These are phyloP conservation scores for Amauroascus verrucosus DNA, from an alignment of 2,329 filamentous ascomycete species.

Conservation along the genomic window DNA sequence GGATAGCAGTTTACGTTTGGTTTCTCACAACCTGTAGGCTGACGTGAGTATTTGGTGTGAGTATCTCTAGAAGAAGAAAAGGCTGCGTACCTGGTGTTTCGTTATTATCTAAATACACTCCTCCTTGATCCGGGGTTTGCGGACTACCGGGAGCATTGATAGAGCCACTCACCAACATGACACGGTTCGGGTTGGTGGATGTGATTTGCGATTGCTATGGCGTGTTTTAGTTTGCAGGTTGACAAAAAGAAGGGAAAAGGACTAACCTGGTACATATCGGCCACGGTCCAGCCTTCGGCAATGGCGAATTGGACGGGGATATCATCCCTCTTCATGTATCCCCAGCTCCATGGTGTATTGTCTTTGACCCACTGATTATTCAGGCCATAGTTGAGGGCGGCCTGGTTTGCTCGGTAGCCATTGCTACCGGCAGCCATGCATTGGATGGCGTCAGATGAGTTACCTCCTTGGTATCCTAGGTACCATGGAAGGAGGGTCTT, in stretches of 20 bases:
- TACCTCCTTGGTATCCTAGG: constrained; percentile 45
- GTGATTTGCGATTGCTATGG: constrained; percentile 41
- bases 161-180: constrained; percentile 42
- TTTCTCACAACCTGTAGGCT: constrained; percentile 33
- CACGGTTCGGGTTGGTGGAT: constrained; percentile 45
- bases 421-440: constrained; percentile 46
- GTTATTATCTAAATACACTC: constrained; percentile 43
- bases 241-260: neutral
- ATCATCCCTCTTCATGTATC: constrained; percentile 42
- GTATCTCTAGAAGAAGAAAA: too few relatives aligned
- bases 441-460: constrained; percentile 43
- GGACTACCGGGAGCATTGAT: constrained; percentile 44
- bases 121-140: constrained; percentile 35
- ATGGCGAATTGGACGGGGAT: constrained; percentile 47
- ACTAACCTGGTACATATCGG: constrained; percentile 46
- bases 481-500: constrained; percentile 45
- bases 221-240: neutral
- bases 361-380: constrained; percentile 47
- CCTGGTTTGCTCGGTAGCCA: constrained; percentile 44
- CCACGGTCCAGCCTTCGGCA: constrained; percentile 46
- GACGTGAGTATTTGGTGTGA: neutral
- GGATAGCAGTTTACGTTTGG: constrained; percentile 44
- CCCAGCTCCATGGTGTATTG: constrained; percentile 47
- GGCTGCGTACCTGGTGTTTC: constrained; percentile 38
- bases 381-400: constrained; percentile 41